Conservation (phyloP, 306 rosid genomes). For the Canavalia gladiata region DNA sequence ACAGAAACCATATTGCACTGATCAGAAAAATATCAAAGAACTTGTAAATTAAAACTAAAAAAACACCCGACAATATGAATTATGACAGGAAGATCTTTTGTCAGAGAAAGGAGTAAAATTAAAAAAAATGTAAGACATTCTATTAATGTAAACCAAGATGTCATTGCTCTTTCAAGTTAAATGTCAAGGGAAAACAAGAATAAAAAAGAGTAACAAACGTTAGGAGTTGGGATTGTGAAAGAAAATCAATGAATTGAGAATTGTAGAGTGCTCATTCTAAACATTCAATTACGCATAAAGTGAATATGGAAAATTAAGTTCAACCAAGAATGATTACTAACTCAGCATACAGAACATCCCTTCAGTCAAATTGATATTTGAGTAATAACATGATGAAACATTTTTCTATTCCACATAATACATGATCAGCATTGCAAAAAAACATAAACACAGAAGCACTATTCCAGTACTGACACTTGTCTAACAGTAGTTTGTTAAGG, state of each 20-base stretch:
- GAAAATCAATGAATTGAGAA: conserved; percentile 12
- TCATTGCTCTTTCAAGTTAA: not conserved
- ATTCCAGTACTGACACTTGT: conserved; percentile 40
- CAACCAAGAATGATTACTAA: not conserved
- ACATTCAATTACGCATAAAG: conserved; percentile 1
- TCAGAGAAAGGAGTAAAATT: not conserved
- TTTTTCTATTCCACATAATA: conserved; percentile 39
- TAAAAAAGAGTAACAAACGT: not conserved
- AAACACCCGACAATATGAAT: not conserved
- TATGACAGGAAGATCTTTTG: not conserved
- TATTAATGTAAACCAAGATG: not conserved
- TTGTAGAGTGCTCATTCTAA: not conserved
- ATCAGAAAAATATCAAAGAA: conserved; percentile 14
- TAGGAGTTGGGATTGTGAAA: not conserved
- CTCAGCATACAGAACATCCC: not conserved
- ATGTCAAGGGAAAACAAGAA: conserved; percentile 2
- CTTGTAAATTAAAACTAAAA: conserved; percentile 19
- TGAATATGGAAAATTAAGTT: not conserved
- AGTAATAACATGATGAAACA: conserved; percentile 26
- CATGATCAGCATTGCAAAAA: conserved; percentile 46
- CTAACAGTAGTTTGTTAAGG: conserved; percentile 35
- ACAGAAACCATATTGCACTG: conserved; percentile 34
- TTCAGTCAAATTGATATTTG: not conserved
- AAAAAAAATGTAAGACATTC: not conserved
- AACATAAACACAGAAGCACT: conserved; percentile 43